phyloP scores from a whole-genome alignment of 176 grass and related monocot species.

The Elymus sibiricus region DNA sequence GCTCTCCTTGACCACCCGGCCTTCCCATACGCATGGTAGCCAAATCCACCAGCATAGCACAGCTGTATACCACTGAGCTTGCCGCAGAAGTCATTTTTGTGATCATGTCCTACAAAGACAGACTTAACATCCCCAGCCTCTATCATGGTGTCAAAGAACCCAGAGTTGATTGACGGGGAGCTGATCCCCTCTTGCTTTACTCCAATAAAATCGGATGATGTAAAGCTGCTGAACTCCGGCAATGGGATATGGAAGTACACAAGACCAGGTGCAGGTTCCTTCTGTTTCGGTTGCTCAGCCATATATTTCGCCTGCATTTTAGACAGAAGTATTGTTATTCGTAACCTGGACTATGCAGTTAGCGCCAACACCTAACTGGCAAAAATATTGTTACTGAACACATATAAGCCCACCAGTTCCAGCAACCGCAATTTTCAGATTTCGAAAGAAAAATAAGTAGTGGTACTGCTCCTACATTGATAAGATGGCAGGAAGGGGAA shows the following conservation, averaged over 20 bases:
- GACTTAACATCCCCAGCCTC: constrained; percentile 82
- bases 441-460: no score
- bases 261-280: constrained; percentile 64
- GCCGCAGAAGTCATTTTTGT: constrained; percentile 81
- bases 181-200: constrained; percentile 79
- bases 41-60: constrained; percentile 90
- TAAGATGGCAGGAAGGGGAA: no score
- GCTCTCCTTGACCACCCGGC: no score
- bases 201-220: constrained; percentile 65
- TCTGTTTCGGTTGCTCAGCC: constrained; percentile 40
- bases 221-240: no score
- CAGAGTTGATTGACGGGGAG: constrained; percentile 79
- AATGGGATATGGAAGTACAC: no score
- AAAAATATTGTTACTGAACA: no score
- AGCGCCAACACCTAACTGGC: background rate
- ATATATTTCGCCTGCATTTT: constrained; percentile 59
- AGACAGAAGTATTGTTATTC: background rate
- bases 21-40: no score
- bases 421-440: no score
- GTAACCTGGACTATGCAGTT: background rate
- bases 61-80: constrained; percentile 67
- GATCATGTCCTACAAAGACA: constrained; percentile 82
- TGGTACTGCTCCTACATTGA: no score
- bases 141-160: constrained; percentile 75
- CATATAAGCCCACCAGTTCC: no score